Conservation (phyloP, 768 basidiomycete species). For the Stropharia rugosoannulata region DNA sequence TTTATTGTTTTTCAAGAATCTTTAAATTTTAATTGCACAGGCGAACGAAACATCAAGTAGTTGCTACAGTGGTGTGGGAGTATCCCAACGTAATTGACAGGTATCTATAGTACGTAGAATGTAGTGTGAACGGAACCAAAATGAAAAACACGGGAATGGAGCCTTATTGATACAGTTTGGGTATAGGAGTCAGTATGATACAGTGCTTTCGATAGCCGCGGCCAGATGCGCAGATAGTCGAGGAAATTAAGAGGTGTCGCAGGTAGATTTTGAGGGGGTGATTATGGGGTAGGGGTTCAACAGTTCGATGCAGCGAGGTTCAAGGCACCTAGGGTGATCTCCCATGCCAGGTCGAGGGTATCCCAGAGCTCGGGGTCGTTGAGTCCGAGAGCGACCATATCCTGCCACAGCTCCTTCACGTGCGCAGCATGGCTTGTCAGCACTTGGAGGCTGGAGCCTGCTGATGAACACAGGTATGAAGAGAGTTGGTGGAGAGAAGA, state of each 20-base stretch:
- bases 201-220: slow-evolving; percentile 4
- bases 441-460: slow-evolving; percentile 39
- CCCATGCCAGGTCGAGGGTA: slow-evolving; percentile 78
- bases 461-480: slow-evolving; percentile 46
- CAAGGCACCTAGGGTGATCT: slow-evolving; percentile 61
- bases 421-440: slow-evolving; percentile 60
- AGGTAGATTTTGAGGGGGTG: slow-evolving; percentile 8
- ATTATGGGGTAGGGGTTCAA: slow-evolving; percentile 14
- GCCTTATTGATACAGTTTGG: slow-evolving; percentile 18
- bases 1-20: not conserved
- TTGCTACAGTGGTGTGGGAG: slow-evolving; percentile 20
- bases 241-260: slow-evolving; percentile 10
- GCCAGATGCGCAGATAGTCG: slow-evolving; percentile 11
- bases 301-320: slow-evolving; percentile 43
- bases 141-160: not conserved
- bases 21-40: slow-evolving; percentile 1
- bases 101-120: slow-evolving; percentile 15
- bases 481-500: slow-evolving; percentile 56
- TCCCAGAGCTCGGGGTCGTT: slow-evolving; percentile 76
- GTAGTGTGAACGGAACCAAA: not conserved
- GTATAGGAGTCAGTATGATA: not conserved
- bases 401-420: slow-evolving; percentile 80
- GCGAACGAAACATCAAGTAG: slow-evolving; percentile 2
- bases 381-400: slow-evolving; percentile 72
- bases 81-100: slow-evolving; percentile 9